phyloP scores from a whole-genome alignment of 2,329 filamentous ascomycete species.

The Decorospora gaudefroyi region DNA sequence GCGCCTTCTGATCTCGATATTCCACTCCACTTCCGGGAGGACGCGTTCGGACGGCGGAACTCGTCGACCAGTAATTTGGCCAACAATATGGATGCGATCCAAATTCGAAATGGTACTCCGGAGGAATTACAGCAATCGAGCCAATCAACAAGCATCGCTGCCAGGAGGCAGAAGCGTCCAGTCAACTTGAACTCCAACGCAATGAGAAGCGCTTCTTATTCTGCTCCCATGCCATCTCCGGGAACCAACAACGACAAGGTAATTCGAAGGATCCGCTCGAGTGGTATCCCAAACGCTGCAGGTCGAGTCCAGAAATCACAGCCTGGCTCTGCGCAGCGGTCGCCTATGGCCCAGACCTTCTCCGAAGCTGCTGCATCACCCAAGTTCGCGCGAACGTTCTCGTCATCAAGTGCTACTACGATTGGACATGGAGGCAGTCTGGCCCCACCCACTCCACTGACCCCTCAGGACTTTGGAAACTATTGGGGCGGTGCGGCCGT shows the following conservation, averaged over 20 bases:
- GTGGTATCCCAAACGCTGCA: slow-evolving; percentile 50
- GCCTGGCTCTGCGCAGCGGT: slow-evolving; percentile 54
- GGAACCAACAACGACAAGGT: slow-evolving; percentile 47
- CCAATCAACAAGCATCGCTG: slow-evolving; percentile 50
- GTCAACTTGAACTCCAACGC: slow-evolving; percentile 49
- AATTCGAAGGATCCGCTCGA: slow-evolving; percentile 55
- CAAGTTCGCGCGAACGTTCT: slow-evolving; percentile 50
- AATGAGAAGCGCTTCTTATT: slow-evolving; percentile 51
- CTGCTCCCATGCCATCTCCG: slow-evolving; percentile 48
- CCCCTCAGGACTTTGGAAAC: slow-evolving; percentile 49
- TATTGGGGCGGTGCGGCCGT: slow-evolving; percentile 49
- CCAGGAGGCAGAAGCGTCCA: slow-evolving; percentile 49
- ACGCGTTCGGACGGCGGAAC: slow-evolving; percentile 42
- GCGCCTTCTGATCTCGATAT: slow-evolving; percentile 41
- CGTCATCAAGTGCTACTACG: slow-evolving; percentile 44
- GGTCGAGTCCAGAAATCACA: slow-evolving; percentile 55
- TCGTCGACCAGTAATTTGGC: slow-evolving; percentile 49
- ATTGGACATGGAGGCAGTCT: slow-evolving; percentile 48
- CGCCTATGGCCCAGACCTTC: slow-evolving; percentile 54
- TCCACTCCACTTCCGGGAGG: slow-evolving; percentile 38
- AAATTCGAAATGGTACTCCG: slow-evolving; percentile 43
- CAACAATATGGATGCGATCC: slow-evolving; percentile 47
- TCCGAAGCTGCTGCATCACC: slow-evolving; percentile 55
- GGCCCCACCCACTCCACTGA: slow-evolving; percentile 55
- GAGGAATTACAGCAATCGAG: slow-evolving; percentile 46